phyloP scores from a whole-genome alignment of 202 grass and related monocot genomes.

The Zoysia matrella region DNA sequence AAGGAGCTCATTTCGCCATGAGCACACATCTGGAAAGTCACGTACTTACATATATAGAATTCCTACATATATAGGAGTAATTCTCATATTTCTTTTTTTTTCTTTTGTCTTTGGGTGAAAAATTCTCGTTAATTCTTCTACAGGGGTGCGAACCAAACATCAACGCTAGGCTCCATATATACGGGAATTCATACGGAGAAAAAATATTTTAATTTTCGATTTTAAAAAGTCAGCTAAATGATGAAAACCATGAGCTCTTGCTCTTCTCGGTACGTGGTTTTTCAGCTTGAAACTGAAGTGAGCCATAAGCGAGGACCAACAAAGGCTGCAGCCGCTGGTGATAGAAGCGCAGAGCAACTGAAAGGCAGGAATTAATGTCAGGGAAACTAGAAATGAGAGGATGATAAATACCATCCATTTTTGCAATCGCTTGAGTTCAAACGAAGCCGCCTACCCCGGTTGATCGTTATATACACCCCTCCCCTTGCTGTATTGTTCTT shows the following conservation, averaged over 20 bases:
- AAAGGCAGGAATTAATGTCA: conserved; percentile 2
- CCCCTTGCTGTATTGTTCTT: background rate
- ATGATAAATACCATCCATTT: background rate
- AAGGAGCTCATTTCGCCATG: too few species aligned
- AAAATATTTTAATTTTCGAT: background rate
- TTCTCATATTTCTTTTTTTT: background rate
- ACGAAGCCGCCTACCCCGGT: background rate
- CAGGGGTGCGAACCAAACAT: background rate
- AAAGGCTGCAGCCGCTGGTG: background rate
- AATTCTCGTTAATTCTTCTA: too few species aligned
- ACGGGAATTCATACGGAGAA: background rate
- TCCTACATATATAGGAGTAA: background rate
- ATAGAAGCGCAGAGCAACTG: background rate
- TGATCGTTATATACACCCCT: conserved; percentile 19
- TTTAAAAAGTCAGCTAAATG: background rate
- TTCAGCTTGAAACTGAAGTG: conserved; percentile 1
- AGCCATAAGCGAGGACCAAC: background rate
- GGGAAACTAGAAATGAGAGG: background rate
- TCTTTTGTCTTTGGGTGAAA: too few species aligned
- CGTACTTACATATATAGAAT: background rate
- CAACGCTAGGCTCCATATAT: background rate
- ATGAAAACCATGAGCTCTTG: background rate
- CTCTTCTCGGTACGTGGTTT: background rate
- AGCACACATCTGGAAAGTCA: background rate
- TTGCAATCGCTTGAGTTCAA: background rate